Base-by-base conservation (phyloP, 345 rosid genomes). In the Crucihimalaya himalaica region DNA sequence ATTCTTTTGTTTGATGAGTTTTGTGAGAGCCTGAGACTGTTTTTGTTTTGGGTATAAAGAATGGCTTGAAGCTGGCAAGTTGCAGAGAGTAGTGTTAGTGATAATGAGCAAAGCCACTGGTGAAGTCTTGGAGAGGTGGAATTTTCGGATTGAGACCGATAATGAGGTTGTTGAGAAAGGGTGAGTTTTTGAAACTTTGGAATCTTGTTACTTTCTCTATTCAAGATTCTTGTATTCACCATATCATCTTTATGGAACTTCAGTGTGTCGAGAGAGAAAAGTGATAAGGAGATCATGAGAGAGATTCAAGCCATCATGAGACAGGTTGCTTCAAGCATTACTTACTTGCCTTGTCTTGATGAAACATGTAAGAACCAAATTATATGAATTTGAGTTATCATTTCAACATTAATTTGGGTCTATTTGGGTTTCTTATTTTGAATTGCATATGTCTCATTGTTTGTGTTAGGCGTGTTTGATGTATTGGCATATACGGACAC, bases 291-390 rank as follows among this genome's bases (percentile, higher is more conserved):
- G 79, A 92, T 92, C 43, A 95, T 89, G 97, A 84, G 97, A 72
- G 99, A 89, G 86, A 94, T 92, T 52, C 97, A 90, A 80, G 96
- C 97, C 69, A 89, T 90, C 21, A 92, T 89, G 97, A 85, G 99
- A 47, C 99, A 90, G 79, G 88, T 92, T 69, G 97, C 97, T 57
- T 92, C 97, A 0, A 92, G 99, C 65, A 87, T 92, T 46, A 91
- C 99, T 66, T 95, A 95, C 84, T 77, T 95, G 83, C 98, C 99
- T 48, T 95, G 99, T 80, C 94, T 90, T 47, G 99, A 95, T 62
- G 96, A 88, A 77, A 25, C 93, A n/a, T 92, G 99, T 95, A 84
- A 82, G 94, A 35, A 51, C 5, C 20, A 0, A 27, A 9, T 52
- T 37, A 31, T 25, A 21, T 6, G 0, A 37, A 9, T 37, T 6